A percentile compares a stretch with the other conserved stretches of the same genome.
phyloP scores from a whole-genome alignment of 2,329 filamentous ascomycete genomes.

The Paracorniculantispora psalliotae region DNA sequence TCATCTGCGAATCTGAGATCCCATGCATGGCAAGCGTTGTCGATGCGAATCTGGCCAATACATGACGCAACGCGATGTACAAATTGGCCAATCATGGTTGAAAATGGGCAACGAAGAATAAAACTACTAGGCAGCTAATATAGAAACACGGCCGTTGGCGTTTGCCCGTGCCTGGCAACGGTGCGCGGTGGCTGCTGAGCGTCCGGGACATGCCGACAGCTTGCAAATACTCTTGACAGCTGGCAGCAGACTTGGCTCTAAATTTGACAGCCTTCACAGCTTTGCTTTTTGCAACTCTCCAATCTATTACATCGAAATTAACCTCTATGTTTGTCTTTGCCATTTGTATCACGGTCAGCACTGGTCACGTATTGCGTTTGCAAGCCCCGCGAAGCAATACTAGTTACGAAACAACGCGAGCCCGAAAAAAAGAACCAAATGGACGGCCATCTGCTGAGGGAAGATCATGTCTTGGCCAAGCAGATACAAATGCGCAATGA shows the following conservation, averaged over 20 bases:
- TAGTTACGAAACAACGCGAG: no score
- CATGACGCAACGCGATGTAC: not conserved
- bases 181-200: no score
- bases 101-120: no score
- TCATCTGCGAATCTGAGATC: conserved; percentile 10
- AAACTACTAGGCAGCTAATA: no score
- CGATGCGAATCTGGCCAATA: not conserved
- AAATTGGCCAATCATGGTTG: no score
- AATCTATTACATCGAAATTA: not conserved
- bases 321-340: no score
- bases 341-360: no score
- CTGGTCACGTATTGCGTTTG: no score
- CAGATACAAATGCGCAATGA: not conserved
- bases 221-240: not conserved
- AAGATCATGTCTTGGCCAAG: no score
- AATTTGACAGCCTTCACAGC: not conserved
- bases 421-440: no score
- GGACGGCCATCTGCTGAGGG: no score
- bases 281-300: not conserved
- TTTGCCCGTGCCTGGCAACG: not conserved
- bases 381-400: no score
- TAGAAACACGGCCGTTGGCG: not conserved
- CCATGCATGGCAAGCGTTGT: not conserved
- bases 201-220: not conserved
- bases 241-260: conserved; percentile 1